Base-by-base conservation (phyloP, 2,329 filamentous ascomycete genomes). In the Beauveria medogensis region DNA sequence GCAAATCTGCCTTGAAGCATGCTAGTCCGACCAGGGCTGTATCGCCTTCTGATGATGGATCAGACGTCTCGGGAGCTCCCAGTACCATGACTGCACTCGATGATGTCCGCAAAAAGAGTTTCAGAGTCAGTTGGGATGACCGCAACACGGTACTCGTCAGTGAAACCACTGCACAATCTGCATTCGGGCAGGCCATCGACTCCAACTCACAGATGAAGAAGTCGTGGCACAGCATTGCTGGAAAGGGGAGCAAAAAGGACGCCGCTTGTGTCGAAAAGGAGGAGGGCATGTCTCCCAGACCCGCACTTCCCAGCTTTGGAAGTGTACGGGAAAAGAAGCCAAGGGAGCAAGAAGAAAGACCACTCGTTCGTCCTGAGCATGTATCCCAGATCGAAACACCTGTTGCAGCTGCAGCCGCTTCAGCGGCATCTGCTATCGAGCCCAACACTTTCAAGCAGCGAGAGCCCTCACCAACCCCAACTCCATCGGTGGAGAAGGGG, bases 91-190 rank as follows among this genome's bases (percentile, higher is more conserved):
- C 62, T 5, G 55, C 57, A 5, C 67, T 69, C 7, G 76, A 79
- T 2, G 80, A 82, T 1, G 54, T 67, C 2, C 78, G 83, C 62
- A 91, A 85, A 73, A 91, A 88, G 72, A 82, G 80, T 44, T 82
- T 83, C 1, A 80, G 89, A 26, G 89, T 92, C 52, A 96, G 91
- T 74, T 97, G 92, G 69, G 87, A 91, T 64, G 88, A 91, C 55
- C 80, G 82, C 40, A 78, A 74, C n/a, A 82, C 79, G 9, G 74
- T 82, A 10, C 74, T 84, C 2, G 78, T 84, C 24, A 81, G 80
- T 7, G 78, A 84, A 56, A 72, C 78, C 10, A 73, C 73, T 8
- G 68, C 71, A 10, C 65, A 71, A 4, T 67, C 71, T 2, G 71
- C 76, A 50, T 65, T 70, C 1, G 77, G 78, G 8, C 76, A 78